phyloP scores from a whole-genome alignment of 2,329 filamentous ascomycete species.

The Fusarium sp. region DNA sequence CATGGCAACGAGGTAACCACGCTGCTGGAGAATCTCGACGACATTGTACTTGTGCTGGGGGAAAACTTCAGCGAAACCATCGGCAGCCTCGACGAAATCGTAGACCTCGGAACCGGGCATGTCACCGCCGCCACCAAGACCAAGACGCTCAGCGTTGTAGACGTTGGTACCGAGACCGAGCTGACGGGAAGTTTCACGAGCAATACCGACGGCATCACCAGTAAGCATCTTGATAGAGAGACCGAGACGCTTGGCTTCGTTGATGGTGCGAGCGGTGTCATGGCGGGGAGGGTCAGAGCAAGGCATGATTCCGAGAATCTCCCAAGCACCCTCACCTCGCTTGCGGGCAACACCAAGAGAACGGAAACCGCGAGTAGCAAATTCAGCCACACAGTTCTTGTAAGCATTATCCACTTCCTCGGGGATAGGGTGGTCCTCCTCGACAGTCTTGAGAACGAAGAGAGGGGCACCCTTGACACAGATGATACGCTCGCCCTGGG shows the following conservation, averaged over 20 bases:
- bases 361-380: slow-evolving; percentile 92
- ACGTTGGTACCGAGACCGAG: slow-evolving; percentile 92
- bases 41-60: slow-evolving; percentile 83
- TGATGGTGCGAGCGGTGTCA: slow-evolving; percentile 90
- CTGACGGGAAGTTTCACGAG: slow-evolving; percentile 89
- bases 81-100: slow-evolving; percentile 94
- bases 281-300: slow-evolving; percentile 92
- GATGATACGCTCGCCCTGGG: slow-evolving; percentile 83
- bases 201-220: slow-evolving; percentile 93
- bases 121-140: slow-evolving; percentile 88
- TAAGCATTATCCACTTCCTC: slow-evolving; percentile 83
- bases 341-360: slow-evolving; percentile 94
- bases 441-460: slow-evolving; percentile 86
- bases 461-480: slow-evolving; percentile 93
- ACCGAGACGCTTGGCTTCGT: slow-evolving; percentile 87
- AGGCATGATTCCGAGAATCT: slow-evolving; percentile 94
- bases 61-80: slow-evolving; percentile 95
- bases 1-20: slow-evolving; percentile 95
- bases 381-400: slow-evolving; percentile 93
- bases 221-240: slow-evolving; percentile 96
- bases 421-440: slow-evolving; percentile 83
- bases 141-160: slow-evolving; percentile 92
- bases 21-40: slow-evolving; percentile 91
- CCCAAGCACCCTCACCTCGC: slow-evolving; percentile 82
- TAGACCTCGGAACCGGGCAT: slow-evolving; percentile 95